These are phyloP conservation scores for Fraxinus excelsior DNA, from an alignment of 257 asterid genomes.

Conservation along the genomic window DNA sequence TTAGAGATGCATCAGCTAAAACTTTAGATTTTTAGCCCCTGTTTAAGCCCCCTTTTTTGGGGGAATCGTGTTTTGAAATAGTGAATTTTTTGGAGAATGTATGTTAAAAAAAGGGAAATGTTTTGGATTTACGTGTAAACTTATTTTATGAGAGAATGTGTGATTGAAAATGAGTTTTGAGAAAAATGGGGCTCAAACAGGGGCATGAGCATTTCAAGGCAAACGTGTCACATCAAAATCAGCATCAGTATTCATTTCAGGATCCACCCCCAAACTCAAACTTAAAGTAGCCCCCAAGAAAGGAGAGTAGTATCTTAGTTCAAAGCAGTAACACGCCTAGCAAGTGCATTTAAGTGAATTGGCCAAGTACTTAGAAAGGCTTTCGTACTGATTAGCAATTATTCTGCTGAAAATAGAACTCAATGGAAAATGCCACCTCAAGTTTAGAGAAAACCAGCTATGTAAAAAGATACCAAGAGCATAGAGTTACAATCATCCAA, in stretches of 20 bases:
- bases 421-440: neutral
- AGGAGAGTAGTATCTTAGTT: constrained; percentile 1
- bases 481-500: neutral
- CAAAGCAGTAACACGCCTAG: neutral
- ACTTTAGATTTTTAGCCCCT: neutral
- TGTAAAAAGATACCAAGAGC: neutral
- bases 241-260: constrained; percentile 5
- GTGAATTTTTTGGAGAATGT: no score
- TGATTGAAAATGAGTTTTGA: no score
- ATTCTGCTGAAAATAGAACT: neutral
- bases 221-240: neutral
- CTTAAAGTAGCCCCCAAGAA: neutral
- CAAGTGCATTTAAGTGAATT: neutral
- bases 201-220: constrained; percentile 15
- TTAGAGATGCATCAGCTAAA: constrained; percentile 12
- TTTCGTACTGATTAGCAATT: neutral
- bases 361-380: neutral
- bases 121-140: no score
- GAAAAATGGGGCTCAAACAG: no score
- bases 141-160: no score
- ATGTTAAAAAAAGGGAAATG: no score
- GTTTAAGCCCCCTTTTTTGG: no score
- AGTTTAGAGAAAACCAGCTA: neutral
- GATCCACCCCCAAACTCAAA: neutral
- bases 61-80: no score